phyloP scores from a whole-genome alignment of 2,329 filamentous ascomycete species.

The Paecilomyces variotii region DNA sequence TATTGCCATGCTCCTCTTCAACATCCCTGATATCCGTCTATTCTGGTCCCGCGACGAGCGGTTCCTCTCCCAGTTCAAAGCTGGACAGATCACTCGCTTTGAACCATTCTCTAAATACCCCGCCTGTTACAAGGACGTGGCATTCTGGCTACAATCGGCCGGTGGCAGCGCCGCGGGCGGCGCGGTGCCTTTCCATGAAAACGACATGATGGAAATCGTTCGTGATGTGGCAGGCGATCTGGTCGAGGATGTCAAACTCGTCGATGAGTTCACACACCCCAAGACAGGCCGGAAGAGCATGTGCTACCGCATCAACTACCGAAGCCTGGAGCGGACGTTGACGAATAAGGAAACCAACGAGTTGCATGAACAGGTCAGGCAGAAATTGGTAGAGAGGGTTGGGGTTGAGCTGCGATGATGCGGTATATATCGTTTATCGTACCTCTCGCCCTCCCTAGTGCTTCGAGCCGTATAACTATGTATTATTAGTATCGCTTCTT shows the following conservation, averaged over 20 bases:
- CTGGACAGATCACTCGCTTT: conserved; percentile 55
- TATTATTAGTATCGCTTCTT: not conserved
- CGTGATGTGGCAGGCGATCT: conserved; percentile 71
- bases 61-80: conserved; percentile 75
- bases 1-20: conserved; percentile 95
- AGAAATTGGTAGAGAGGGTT: conserved; percentile 59
- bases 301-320: conserved; percentile 90
- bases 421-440: not conserved
- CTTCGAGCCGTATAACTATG: not conserved
- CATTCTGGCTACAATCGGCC: conserved; percentile 69
- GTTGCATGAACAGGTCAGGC: conserved; percentile 62
- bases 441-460: not conserved
- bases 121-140: conserved; percentile 81
- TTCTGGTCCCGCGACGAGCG: conserved; percentile 87
- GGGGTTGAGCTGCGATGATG: conserved; percentile 68
- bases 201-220: conserved; percentile 95
- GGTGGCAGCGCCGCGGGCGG: conserved; percentile 31
- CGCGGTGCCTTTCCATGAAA: conserved; percentile 65
- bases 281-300: conserved; percentile 74
- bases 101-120: conserved; percentile 87
- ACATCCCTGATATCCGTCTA: conserved; percentile 89
- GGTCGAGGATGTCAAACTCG: conserved; percentile 77
- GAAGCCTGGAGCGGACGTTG: conserved; percentile 82
- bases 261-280: conserved; percentile 83
- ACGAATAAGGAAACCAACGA: conserved; percentile 73